phyloP scores from a whole-genome alignment of 2,329 filamentous ascomycete species.

The Ophiostoma angusticollis region DNA sequence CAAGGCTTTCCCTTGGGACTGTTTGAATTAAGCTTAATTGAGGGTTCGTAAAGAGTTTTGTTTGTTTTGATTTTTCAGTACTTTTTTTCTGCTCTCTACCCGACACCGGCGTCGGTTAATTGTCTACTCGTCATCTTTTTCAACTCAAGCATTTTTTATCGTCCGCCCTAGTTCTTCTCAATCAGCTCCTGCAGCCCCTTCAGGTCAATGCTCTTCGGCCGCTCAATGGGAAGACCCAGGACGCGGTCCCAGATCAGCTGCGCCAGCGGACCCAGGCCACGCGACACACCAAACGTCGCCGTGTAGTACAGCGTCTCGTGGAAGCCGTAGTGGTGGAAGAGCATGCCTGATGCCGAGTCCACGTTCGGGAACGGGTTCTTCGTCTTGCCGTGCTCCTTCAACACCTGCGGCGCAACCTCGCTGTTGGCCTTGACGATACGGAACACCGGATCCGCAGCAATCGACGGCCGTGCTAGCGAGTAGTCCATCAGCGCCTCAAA shows the following conservation, averaged over 20 bases:
- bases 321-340: conserved; percentile 98
- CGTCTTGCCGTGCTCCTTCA: conserved; percentile 94
- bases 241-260: conserved; percentile 96
- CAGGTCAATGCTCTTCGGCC: conserved; percentile 94
- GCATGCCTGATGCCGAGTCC: conserved; percentile 79
- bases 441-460: conserved; percentile 80
- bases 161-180: conserved; percentile 24
- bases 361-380: conserved; percentile 98
- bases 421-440: conserved; percentile 88
- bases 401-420: conserved; percentile 76
- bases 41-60: too few relatives aligned
- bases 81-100: too few relatives aligned
- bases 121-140: too few relatives aligned
- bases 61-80: too few relatives aligned
- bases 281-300: conserved; percentile 55
- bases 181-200: conserved; percentile 65
- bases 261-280: conserved; percentile 72
- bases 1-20: too few relatives aligned
- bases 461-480: conserved; percentile 70
- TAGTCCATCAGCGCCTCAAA: conserved; percentile 97
- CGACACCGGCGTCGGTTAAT: too few relatives aligned
- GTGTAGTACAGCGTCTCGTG: conserved; percentile 93
- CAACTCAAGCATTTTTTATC: too few relatives aligned
- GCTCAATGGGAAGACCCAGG: conserved; percentile 86
- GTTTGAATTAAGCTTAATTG: too few relatives aligned